Percentiles rank a stretch among this genome's conserved stretches.
These are phyloP conservation scores for Mycena metata DNA, from an alignment of 768 basidiomycete species.

Conservation along the genomic window DNA sequence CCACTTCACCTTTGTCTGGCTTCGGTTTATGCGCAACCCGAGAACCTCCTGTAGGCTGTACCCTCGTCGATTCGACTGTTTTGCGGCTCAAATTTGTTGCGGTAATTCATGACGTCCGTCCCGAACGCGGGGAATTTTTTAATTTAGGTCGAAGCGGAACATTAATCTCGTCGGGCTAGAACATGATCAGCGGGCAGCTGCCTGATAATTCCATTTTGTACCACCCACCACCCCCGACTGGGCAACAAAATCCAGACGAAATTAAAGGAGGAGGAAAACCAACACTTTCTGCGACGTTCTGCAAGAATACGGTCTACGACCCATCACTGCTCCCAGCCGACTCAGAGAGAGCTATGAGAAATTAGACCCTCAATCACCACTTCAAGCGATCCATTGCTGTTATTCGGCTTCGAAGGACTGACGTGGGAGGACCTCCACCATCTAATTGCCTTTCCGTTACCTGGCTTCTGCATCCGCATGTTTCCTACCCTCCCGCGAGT, in stretches of 20 bases:
- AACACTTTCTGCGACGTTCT: background rate
- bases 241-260: background rate
- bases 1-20: too few species aligned
- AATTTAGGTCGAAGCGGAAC: background rate
- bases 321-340: too few species aligned
- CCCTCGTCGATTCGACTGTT: background rate
- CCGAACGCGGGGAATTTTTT: background rate
- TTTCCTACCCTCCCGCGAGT: background rate
- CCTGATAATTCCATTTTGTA: background rate
- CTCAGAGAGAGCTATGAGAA: background rate
- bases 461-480: background rate
- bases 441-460: background rate
- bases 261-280: background rate
- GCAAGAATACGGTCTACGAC: background rate
- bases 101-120: background rate
- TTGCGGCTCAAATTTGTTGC: too few species aligned
- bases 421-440: background rate
- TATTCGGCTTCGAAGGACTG: background rate
- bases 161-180: background rate
- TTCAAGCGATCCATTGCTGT: background rate
- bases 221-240: background rate
- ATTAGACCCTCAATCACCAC: slow-evolving; percentile 3
- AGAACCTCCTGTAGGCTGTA: background rate
- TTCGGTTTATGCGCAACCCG: background rate
- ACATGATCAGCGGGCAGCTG: slow-evolving; percentile 1